A percentile compares a stretch with the other conserved stretches of the same genome.
These are phyloP conservation scores for Zasmidium cellare DNA, from an alignment of 2,329 filamentous ascomycete species.

Conservation along the genomic window DNA sequence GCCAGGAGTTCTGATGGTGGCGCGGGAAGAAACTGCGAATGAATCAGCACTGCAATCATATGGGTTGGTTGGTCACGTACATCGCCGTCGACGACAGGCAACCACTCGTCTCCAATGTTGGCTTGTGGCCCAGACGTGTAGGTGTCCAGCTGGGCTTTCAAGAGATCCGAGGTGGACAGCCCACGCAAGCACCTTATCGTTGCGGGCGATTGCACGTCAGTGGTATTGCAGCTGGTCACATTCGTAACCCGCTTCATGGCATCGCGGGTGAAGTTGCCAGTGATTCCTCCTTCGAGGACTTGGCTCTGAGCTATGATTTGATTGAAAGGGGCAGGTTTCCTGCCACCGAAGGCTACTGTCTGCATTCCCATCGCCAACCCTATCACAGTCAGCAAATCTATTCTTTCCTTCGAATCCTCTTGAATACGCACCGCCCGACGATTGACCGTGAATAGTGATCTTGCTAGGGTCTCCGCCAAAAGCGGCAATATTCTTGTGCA, in stretches of 20 bases:
- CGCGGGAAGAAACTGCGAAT: constrained; percentile 43
- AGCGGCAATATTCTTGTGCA: constrained; percentile 56
- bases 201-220: constrained; percentile 40
- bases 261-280: constrained; percentile 48
- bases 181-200: constrained; percentile 51
- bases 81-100: constrained; percentile 52
- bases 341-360: constrained; percentile 51
- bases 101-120: constrained; percentile 52
- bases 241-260: constrained; percentile 48
- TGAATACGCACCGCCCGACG: constrained; percentile 32
- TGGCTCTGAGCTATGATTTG: constrained; percentile 50
- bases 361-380: constrained; percentile 39
- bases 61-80: background rate
- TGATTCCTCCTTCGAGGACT: constrained; percentile 52
- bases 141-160: constrained; percentile 47
- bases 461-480: constrained; percentile 60
- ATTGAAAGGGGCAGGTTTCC: constrained; percentile 47
- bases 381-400: background rate
- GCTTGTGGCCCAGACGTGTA: constrained; percentile 38
- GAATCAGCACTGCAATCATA: background rate
- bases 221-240: constrained; percentile 45
- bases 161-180: constrained; percentile 44
- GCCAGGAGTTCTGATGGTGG: constrained; percentile 43
- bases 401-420: background rate
- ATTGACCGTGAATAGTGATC: constrained; percentile 43